Evolutionary conservation across 2,329 filamentous ascomycete genomes (phyloP).

Genomic region (Dendryphion nanum): DNA sequence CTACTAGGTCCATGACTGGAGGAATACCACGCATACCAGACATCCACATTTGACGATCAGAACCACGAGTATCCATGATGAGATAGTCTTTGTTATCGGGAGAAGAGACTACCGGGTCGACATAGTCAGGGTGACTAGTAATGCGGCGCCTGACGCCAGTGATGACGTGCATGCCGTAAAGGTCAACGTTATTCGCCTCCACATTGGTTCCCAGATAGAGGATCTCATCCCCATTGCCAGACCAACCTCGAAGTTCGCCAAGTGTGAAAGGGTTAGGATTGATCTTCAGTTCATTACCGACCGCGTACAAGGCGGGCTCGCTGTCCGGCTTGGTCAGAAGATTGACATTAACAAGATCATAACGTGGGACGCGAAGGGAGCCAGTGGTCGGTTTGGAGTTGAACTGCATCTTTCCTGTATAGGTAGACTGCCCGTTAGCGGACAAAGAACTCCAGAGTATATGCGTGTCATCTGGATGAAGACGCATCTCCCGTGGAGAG

Average conservation of each 20-base stretch:
- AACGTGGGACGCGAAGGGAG: constrained; percentile 13
- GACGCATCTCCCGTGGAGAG: constrained; percentile 42
- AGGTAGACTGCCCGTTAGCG: constrained; percentile 25
- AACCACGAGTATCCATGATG: constrained; percentile 45
- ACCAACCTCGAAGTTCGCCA: constrained; percentile 47
- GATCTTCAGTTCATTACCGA: constrained; percentile 18
- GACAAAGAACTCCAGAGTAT: constrained; percentile 45
- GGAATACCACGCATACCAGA: constrained; percentile 41
- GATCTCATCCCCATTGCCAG: constrained; percentile 40
- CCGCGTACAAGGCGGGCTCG: neutral
- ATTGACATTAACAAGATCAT: constrained; percentile 43
- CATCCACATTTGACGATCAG: constrained; percentile 40
- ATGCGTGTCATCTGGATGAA: constrained; percentile 48
- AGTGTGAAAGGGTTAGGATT: constrained; percentile 34
- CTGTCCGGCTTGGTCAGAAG: constrained; percentile 16
- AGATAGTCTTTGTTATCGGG: constrained; percentile 42
- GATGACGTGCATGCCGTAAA: constrained; percentile 40
- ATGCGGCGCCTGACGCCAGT: constrained; percentile 44
- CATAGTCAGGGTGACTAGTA: constrained; percentile 45
- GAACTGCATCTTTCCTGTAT: constrained; percentile 43
- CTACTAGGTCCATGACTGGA: constrained; percentile 35
- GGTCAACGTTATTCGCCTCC: constrained; percentile 46
- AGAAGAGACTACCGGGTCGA: constrained; percentile 43
- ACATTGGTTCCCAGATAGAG: constrained; percentile 39
- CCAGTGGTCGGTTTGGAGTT: constrained; percentile 31